Percentiles rank a stretch among this genome's conserved stretches.
phyloP scores from a whole-genome alignment of 768 basidiomycete species.

The Cystobasidium ongulense region DNA sequence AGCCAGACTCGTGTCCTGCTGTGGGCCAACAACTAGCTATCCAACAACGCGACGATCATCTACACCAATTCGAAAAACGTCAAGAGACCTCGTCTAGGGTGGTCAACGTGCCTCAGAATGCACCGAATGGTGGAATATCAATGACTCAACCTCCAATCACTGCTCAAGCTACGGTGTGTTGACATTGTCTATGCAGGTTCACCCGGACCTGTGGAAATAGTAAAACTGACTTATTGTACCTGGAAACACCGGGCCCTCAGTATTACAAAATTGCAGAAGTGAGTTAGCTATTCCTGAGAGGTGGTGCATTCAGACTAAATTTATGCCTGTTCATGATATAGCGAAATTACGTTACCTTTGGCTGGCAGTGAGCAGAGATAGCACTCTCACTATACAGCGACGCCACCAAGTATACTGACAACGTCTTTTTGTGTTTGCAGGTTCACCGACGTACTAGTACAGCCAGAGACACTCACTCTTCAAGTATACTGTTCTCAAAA shows the following conservation, averaged over 20 bases:
- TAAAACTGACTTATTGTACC: not conserved
- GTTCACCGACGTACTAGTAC: conserved; percentile 45
- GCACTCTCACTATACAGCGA: not conserved
- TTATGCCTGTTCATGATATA: conserved; percentile 38
- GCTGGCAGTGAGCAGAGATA: conserved; percentile 57
- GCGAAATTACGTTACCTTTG: conserved; percentile 69
- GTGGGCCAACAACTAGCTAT: not conserved
- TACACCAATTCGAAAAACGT: not conserved
- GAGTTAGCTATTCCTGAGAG: not conserved
- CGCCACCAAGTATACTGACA: not conserved
- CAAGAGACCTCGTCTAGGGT: not conserved
- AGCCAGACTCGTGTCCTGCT: not conserved
- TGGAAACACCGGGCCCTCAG: not conserved
- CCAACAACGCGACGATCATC: not conserved
- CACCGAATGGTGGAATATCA: not conserved
- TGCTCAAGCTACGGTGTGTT: conserved; percentile 12
- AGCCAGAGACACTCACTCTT: conserved; percentile 67
- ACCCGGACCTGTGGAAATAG: not conserved
- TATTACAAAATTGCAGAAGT: conserved; percentile 15
- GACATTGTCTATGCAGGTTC: not conserved
- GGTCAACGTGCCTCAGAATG: conserved; percentile 10
- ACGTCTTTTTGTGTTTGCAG: not conserved
- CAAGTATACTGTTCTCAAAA: conserved; percentile 69
- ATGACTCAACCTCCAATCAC: conserved; percentile 16
- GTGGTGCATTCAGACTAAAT: not conserved